Conservation (phyloP, 2,329 filamentous ascomycete species). For the Calonectria hongkongensis region DNA sequence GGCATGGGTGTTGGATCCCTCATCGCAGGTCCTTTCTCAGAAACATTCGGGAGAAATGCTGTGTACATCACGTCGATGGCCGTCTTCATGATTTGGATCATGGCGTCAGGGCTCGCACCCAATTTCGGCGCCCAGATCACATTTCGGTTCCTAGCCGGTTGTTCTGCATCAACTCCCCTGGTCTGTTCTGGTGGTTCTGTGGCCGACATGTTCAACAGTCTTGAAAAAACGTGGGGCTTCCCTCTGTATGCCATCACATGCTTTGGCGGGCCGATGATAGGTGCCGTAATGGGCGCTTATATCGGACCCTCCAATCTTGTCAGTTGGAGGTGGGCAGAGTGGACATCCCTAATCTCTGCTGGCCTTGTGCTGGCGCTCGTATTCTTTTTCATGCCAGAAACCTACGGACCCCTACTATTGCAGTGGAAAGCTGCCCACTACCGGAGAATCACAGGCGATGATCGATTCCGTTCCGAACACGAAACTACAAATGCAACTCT, state of each 20-base stretch:
- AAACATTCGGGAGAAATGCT: constrained; percentile 62
- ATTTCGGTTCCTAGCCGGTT: constrained; percentile 69
- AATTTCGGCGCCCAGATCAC: constrained; percentile 65
- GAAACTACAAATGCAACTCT: constrained; percentile 72
- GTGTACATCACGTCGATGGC: constrained; percentile 63
- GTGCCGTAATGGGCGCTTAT: constrained; percentile 73
- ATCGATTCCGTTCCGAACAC: constrained; percentile 78
- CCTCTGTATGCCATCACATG: constrained; percentile 68
- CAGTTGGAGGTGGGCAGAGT: constrained; percentile 79
- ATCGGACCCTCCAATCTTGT: constrained; percentile 74
- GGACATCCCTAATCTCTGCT: constrained; percentile 79
- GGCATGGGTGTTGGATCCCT: constrained; percentile 62
- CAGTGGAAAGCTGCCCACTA: constrained; percentile 76
- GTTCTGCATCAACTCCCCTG: constrained; percentile 67
- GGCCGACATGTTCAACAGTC: constrained; percentile 61
- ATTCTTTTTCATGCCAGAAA: constrained; percentile 78
- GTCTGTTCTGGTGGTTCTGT: constrained; percentile 65
- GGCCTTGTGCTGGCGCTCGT: constrained; percentile 74
- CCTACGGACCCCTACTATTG: constrained; percentile 74
- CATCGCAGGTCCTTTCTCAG: constrained; percentile 62
- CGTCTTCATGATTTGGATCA: constrained; percentile 66
- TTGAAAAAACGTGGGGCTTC: constrained; percentile 61
- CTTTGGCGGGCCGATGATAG: constrained; percentile 64
- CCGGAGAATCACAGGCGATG: constrained; percentile 76
- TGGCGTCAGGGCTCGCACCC: constrained; percentile 65